A percentile compares a stretch with the other conserved stretches of the same genome.
These are phyloP conservation scores for Lachnellula occidentalis DNA, from an alignment of 2,329 filamentous ascomycete genomes.

Conservation along the genomic window DNA sequence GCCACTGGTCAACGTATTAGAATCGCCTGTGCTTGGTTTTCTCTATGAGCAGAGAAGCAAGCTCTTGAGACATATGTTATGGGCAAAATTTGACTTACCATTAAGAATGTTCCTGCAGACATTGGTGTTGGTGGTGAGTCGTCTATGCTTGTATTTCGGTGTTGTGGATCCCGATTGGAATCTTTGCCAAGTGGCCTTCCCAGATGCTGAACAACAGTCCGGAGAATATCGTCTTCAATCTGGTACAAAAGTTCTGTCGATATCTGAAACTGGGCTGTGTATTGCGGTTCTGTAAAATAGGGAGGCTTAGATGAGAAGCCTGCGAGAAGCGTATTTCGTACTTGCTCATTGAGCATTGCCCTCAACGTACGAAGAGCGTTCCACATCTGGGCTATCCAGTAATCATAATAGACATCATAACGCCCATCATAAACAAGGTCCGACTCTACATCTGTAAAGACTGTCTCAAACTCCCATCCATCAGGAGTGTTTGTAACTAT, in stretches of 20 bases:
- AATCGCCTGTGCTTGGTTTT: too few relatives aligned
- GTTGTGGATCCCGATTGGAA: neutral
- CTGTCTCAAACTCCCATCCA: conserved; percentile 21
- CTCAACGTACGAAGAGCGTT: conserved; percentile 19
- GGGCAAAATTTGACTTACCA: conserved; percentile 1
- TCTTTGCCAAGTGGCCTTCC: neutral
- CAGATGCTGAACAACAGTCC: conserved; percentile 21
- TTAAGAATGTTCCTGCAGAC: conserved; percentile 21
- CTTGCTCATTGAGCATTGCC: conserved; percentile 20
- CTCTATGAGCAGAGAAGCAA: too few relatives aligned
- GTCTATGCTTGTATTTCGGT: neutral
- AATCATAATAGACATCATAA: conserved; percentile 26
- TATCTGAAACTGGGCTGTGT: conserved; percentile 22
- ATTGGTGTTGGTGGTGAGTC: conserved; percentile 7
- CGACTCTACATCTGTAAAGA: conserved; percentile 16
- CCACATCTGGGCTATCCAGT: conserved; percentile 25
- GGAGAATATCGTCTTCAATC: conserved; percentile 21
- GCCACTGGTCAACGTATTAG: conserved; percentile 14
- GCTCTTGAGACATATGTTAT: too few relatives aligned
- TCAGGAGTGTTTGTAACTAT: conserved; percentile 10
- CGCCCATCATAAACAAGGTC: conserved; percentile 21
- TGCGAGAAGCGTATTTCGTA: conserved; percentile 14
- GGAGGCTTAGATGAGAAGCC: conserved; percentile 14
- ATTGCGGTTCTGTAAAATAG: conserved; percentile 12
- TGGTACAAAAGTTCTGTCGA: conserved; percentile 16